These are phyloP conservation scores for Licmophora abbreviata DNA, from an alignment of 108 stramenopile genomes.

Conservation along the genomic window DNA sequence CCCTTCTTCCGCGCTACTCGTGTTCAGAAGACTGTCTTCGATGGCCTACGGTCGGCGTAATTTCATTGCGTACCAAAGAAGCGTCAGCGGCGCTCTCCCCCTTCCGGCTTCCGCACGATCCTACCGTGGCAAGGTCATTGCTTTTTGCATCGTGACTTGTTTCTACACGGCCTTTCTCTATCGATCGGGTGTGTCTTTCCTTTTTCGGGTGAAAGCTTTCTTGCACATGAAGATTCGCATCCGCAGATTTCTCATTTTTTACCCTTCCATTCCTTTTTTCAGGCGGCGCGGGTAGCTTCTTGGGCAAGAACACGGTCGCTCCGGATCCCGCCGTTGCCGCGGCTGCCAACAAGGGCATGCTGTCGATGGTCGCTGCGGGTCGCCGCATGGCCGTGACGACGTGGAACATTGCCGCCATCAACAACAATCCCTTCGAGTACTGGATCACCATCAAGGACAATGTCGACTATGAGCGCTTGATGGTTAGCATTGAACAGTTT, in stretches of 20 bases:
- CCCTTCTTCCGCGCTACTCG: too few relatives aligned
- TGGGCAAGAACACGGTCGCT: conserved; percentile 14
- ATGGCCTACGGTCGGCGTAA: conserved; percentile 27
- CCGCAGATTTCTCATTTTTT: neutral
- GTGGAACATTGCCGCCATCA: conserved; percentile 94
- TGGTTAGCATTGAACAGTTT: conserved; percentile 78
- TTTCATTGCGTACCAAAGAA: conserved; percentile 17
- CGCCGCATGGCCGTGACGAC: conserved; percentile 39
- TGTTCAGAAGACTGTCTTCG: too few relatives aligned
- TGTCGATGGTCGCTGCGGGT: conserved; percentile 22
- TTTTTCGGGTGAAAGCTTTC: neutral
- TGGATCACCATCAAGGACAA: conserved; percentile 85
- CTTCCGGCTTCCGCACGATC: too few relatives aligned
- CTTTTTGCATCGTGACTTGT: conserved; percentile 37
- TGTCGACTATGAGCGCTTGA: conserved; percentile 74
- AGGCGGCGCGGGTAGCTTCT: conserved; percentile 50
- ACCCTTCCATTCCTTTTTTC: conserved; percentile 1
- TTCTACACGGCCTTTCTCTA: conserved; percentile 73
- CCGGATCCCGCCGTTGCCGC: conserved; percentile 23
- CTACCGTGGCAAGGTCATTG: conserved; percentile 65
- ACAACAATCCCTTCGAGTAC: conserved; percentile 89
- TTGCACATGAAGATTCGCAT: neutral
- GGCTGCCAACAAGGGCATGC: conserved; percentile 26
- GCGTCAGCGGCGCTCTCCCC: conserved; percentile 12
- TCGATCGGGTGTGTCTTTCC: conserved; percentile 43